Evolutionary conservation across 371 early-diverging fungal species (phyloP).

Genomic region (Mucor velutinosus): DNA sequence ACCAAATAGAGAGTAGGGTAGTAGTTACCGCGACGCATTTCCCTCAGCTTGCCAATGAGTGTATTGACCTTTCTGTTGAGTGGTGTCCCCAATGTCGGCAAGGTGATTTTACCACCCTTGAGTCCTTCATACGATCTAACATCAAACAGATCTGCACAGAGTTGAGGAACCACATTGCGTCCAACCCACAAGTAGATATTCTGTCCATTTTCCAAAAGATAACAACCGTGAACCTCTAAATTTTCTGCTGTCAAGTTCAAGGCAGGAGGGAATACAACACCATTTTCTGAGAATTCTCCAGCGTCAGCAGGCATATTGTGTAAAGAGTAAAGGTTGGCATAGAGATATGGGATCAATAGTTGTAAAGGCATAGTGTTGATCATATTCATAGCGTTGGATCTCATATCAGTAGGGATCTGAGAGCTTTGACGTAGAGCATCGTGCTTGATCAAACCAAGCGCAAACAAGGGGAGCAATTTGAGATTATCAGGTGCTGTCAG

Average conservation of each 20-base stretch:
- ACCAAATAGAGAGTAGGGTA: slow-evolving; percentile 56
- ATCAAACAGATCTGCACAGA: slow-evolving; percentile 62
- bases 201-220: slow-evolving; percentile 69
- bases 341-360: slow-evolving; percentile 42
- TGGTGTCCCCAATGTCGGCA: not conserved
- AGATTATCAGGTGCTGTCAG: slow-evolving; percentile 67
- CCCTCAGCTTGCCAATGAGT: slow-evolving; percentile 36
- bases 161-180: slow-evolving; percentile 60
- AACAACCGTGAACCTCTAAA: slow-evolving; percentile 74
- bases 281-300: slow-evolving; percentile 7
- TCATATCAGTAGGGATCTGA: slow-evolving; percentile 53
- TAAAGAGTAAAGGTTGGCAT: slow-evolving; percentile 71
- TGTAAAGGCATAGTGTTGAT: slow-evolving; percentile 68
- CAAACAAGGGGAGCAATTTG: slow-evolving; percentile 67
- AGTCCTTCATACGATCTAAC: slow-evolving; percentile 32
- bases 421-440: slow-evolving; percentile 46
- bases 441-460: slow-evolving; percentile 67
- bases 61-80: slow-evolving; percentile 21
- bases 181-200: slow-evolving; percentile 81
- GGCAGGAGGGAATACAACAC: slow-evolving; percentile 53
- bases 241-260: slow-evolving; percentile 83
- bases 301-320: slow-evolving; percentile 64
- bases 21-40: slow-evolving; percentile 27
- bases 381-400: slow-evolving; percentile 57
- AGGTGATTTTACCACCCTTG: slow-evolving; percentile 34